Evolutionary conservation across 345 rosid genomes (phyloP).

Genomic region (Atalantia buxifolia): DNA sequence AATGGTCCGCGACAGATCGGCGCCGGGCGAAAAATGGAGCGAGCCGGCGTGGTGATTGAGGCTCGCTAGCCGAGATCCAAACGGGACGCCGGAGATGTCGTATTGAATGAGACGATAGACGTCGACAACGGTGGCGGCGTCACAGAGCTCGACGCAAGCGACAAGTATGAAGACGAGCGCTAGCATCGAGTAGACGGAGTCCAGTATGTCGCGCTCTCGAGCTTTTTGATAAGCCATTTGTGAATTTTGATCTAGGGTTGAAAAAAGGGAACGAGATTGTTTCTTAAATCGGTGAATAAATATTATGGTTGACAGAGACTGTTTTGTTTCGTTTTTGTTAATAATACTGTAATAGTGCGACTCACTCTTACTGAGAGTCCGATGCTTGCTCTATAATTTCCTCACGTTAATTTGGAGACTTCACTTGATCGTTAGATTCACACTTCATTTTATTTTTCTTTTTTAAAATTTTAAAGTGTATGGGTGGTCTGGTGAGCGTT

Average conservation of each 20-base stretch:
- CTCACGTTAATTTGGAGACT: neutral
- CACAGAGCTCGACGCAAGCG: slow-evolving; percentile 92
- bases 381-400: neutral
- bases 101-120: slow-evolving; percentile 96
- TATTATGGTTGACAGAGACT: too few species aligned
- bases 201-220: slow-evolving; percentile 41
- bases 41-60: slow-evolving; percentile 93
- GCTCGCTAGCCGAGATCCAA: slow-evolving; percentile 87
- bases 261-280: too few species aligned
- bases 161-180: slow-evolving; percentile 68
- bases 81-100: slow-evolving; percentile 83
- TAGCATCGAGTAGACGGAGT: slow-evolving; percentile 64
- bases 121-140: slow-evolving; percentile 90
- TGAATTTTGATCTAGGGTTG: slow-evolving; percentile 55
- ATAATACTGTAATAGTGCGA: too few species aligned
- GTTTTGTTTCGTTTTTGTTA: neutral
- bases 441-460: neutral
- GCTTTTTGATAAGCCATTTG: slow-evolving; percentile 35
- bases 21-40: slow-evolving; percentile 62
- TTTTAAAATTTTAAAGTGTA: too few species aligned
- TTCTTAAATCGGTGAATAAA: neutral
- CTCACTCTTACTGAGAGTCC: neutral
- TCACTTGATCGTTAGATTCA: neutral
- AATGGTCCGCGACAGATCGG: slow-evolving; percentile 87
- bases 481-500: neutral